Conservation (phyloP, 352 stramenopile genomes). For the Peronospora tabacina region DNA sequence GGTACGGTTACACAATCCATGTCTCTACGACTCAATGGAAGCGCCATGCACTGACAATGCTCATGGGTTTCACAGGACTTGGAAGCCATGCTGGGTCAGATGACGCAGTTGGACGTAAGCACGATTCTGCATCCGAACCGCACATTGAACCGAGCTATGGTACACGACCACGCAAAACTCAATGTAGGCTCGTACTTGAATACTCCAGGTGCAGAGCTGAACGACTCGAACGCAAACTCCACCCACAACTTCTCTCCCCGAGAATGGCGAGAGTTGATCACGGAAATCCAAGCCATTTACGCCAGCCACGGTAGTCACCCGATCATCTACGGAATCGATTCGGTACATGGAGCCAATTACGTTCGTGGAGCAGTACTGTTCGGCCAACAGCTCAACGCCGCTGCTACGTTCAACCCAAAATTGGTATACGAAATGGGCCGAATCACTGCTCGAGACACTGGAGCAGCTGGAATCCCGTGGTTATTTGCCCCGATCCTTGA, state of each 20-base stretch:
- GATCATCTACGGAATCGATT: slow-evolving; percentile 86
- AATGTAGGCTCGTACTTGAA: slow-evolving; percentile 89
- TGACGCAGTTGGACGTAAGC: slow-evolving; percentile 88
- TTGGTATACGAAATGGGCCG: slow-evolving; percentile 58
- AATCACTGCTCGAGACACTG: slow-evolving; percentile 78
- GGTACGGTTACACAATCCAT: slow-evolving; percentile 9
- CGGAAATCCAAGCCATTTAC: slow-evolving; percentile 73
- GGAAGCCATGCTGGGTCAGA: slow-evolving; percentile 75
- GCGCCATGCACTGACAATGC: not conserved
- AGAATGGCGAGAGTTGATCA: slow-evolving; percentile 68
- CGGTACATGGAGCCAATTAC: slow-evolving; percentile 88
- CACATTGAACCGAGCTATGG: slow-evolving; percentile 49
- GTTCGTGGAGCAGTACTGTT: slow-evolving; percentile 74
- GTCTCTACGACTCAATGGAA: not conserved
- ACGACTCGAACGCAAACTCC: slow-evolving; percentile 20
- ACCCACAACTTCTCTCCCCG: slow-evolving; percentile 43
- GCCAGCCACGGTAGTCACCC: slow-evolving; percentile 48
- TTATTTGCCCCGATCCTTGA: slow-evolving; percentile 87
- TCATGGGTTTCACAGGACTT: slow-evolving; percentile 19
- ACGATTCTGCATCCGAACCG: slow-evolving; percentile 59
- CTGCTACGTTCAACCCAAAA: slow-evolving; percentile 81
- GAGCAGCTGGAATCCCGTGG: slow-evolving; percentile 84
- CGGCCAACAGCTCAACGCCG: slow-evolving; percentile 84
- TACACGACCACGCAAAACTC: slow-evolving; percentile 62
- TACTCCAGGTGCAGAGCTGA: slow-evolving; percentile 33